Conservation (phyloP, 139 green algal species). For the Microglena sp. region DNA sequence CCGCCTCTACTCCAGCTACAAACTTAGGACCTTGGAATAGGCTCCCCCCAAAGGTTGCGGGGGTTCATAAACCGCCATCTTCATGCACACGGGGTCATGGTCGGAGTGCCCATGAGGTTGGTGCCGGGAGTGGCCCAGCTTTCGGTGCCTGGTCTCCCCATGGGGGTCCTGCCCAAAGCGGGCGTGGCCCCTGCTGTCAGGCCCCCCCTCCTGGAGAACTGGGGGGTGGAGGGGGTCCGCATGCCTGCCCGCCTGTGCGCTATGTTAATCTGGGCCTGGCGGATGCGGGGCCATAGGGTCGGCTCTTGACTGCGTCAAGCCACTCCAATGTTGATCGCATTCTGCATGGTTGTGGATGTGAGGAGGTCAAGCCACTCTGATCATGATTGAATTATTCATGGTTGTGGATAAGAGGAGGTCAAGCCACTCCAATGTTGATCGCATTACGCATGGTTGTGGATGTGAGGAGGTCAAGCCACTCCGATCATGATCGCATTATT, state of each 20-base stretch:
- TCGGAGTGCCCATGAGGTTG: slow-evolving; percentile 29
- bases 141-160: slow-evolving; percentile 6
- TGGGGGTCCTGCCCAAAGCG: background rate
- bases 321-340: slow-evolving; percentile 12
- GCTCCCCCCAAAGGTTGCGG: background rate
- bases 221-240: background rate
- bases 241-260: slow-evolving; percentile 43
- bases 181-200: slow-evolving; percentile 1
- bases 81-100: slow-evolving; percentile 39
- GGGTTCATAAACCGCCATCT: background rate
- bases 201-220: background rate
- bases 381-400: too few species aligned
- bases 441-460: too few species aligned
- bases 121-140: slow-evolving; percentile 23
- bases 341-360: too few species aligned
- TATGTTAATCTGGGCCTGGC: slow-evolving; percentile 74
- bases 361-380: too few species aligned
- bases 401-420: too few species aligned
- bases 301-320: slow-evolving; percentile 56
- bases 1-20: too few species aligned
- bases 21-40: too few species aligned
- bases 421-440: too few species aligned
- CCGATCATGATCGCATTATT: too few species aligned
- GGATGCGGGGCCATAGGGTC: slow-evolving; percentile 48
- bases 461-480: too few species aligned